Evolutionary conservation across 768 basidiomycete genomes (phyloP).

Genomic region (Trametes gibbosa): DNA sequence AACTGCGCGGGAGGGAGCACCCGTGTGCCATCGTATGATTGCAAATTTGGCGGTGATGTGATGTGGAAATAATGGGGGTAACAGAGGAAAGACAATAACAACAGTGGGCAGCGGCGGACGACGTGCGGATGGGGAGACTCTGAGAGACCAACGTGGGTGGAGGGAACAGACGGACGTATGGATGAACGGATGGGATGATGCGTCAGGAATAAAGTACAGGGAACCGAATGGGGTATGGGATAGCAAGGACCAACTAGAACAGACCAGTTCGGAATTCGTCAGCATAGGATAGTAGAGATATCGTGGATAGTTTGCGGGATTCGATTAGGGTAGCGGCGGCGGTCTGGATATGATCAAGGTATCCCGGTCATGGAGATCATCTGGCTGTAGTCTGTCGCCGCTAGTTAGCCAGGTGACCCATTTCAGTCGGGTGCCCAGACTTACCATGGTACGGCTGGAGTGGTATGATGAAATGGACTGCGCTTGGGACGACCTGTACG

Average conservation of each 20-base stretch:
- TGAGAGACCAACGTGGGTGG: conserved; percentile 1
- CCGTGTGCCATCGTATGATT: conserved; percentile 21
- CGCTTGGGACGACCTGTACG: conserved; percentile 66
- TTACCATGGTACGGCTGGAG: conserved; percentile 70
- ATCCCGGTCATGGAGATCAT: conserved; percentile 17
- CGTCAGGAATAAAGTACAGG: conserved; percentile 26
- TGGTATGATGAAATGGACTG: conserved; percentile 72
- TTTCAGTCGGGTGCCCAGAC: conserved; percentile 21
- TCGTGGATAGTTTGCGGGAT: conserved; percentile 31
- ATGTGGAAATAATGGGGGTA: conserved; percentile 15
- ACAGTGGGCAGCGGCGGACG: conserved; percentile 23
- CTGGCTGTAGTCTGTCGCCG: conserved; percentile 23
- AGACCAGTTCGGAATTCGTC: conserved; percentile 29
- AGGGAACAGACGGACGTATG: no score
- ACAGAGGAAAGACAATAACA: conserved; percentile 17
- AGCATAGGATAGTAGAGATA: conserved; percentile 24
- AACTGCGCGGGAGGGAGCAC: not conserved
- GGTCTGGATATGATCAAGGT: conserved; percentile 11
- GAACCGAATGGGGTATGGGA: conserved; percentile 27
- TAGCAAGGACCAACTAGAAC: conserved; percentile 23
- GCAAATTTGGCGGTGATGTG: conserved; percentile 21
- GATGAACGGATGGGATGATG: not conserved
- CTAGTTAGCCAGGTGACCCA: not conserved
- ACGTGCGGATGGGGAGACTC: conserved; percentile 9
- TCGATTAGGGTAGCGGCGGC: conserved; percentile 18